Percentiles rank a stretch among this genome's conserved stretches.
These are phyloP conservation scores for Inga oerstediana DNA, from an alignment of 306 rosid species.

Conservation along the genomic window DNA sequence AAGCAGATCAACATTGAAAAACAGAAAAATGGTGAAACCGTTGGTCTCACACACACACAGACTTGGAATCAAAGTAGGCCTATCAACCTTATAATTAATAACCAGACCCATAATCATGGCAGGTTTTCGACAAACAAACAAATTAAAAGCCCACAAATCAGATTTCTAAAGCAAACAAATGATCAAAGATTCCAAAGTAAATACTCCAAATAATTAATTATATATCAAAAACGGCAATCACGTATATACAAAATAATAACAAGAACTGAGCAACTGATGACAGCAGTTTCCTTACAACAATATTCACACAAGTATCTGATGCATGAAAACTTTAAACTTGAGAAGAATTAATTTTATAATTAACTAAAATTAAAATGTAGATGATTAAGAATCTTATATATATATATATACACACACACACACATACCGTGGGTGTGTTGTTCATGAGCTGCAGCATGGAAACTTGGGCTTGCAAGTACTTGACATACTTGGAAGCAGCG, in stretches of 20 bases:
- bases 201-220: neutral
- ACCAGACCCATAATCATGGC: neutral
- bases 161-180: neutral
- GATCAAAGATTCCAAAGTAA: neutral
- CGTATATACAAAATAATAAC: neutral
- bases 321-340: too few species aligned
- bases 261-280: neutral
- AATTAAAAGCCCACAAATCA: neutral
- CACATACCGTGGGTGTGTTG: slow-evolving; percentile 33
- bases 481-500: slow-evolving; percentile 73
- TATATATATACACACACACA: too few species aligned
- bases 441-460: slow-evolving; percentile 53
- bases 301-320: neutral
- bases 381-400: neutral
- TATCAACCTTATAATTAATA: neutral
- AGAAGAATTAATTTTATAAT: too few species aligned
- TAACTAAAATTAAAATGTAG: neutral
- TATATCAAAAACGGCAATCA: neutral
- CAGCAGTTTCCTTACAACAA: neutral
- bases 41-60: neutral
- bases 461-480: slow-evolving; percentile 76
- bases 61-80: neutral
- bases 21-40: neutral
- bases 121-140: neutral
- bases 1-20: neutral